phyloP scores from a whole-genome alignment of 805 yeast genomes.

The Hanseniaspora guilliermondii region DNA sequence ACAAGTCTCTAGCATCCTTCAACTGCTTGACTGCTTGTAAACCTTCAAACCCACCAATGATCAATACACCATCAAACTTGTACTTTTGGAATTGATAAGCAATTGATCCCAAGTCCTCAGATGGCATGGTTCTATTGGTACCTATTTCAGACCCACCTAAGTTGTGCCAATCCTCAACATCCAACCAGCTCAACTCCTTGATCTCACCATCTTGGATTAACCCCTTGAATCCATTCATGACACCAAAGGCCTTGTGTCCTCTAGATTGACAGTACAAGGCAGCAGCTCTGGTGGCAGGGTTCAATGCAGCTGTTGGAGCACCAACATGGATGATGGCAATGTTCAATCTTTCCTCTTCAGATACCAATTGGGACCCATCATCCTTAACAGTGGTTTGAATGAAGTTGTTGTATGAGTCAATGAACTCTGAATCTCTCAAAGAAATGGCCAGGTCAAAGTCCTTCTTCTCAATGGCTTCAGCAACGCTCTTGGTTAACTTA shows the following conservation, averaged over 20 bases:
- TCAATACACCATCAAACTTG: slow-evolving; percentile 72
- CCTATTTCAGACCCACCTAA: slow-evolving; percentile 95
- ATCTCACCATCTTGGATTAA: slow-evolving; percentile 81
- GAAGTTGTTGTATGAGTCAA: slow-evolving; percentile 50
- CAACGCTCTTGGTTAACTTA: slow-evolving; percentile 55
- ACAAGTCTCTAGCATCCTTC: slow-evolving; percentile 58
- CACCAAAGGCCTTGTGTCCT: slow-evolving; percentile 85
- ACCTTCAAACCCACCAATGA: slow-evolving; percentile 98
- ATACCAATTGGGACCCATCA: slow-evolving; percentile 43
- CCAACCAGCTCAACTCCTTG: slow-evolving; percentile 62
- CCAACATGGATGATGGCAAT: slow-evolving; percentile 87
- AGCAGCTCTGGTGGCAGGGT: slow-evolving; percentile 83
- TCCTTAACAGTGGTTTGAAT: slow-evolving; percentile 57
- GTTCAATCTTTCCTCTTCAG: slow-evolving; percentile 49
- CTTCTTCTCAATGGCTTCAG: slow-evolving; percentile 50
- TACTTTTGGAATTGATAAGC: slow-evolving; percentile 88
- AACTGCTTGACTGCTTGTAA: slow-evolving; percentile 72
- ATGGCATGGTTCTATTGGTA: slow-evolving; percentile 80
- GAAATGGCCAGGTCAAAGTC: slow-evolving; percentile 60
- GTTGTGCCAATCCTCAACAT: slow-evolving; percentile 78
- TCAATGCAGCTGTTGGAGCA: slow-evolving; percentile 96
- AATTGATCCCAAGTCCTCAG: slow-evolving; percentile 73
- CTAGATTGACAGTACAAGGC: slow-evolving; percentile 75
- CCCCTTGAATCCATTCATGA: slow-evolving; percentile 88
- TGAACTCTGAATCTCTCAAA: slow-evolving; percentile 58